Conservation (phyloP, 495 filamentous ascomycete species). For the Lentithecium fluviatile region DNA sequence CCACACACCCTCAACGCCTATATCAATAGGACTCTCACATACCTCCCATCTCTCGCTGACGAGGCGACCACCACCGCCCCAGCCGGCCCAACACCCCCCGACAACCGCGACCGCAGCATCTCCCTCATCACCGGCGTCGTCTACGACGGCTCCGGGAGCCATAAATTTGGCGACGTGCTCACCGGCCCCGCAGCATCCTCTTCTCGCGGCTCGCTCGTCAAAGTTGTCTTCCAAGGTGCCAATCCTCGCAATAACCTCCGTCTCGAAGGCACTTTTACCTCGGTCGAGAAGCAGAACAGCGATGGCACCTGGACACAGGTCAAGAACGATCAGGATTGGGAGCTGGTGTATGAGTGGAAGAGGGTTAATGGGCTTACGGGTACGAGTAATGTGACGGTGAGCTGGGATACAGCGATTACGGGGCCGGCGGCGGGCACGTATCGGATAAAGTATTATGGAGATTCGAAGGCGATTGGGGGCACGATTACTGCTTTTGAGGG, state of each 20-base stretch:
- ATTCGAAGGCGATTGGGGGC: constrained; percentile 70
- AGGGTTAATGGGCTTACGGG: constrained; percentile 69
- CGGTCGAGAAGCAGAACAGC: constrained; percentile 64
- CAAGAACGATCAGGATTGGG: constrained; percentile 76
- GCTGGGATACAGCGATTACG: constrained; percentile 62
- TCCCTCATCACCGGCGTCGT: constrained; percentile 81
- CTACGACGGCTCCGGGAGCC: constrained; percentile 71
- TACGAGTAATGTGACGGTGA: constrained; percentile 73
- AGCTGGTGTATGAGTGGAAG: constrained; percentile 76
- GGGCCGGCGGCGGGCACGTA: constrained; percentile 58
- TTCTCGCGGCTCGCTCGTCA: constrained; percentile 56
- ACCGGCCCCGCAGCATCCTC: constrained; percentile 59
- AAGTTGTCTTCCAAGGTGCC: constrained; percentile 75
- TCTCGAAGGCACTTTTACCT: constrained; percentile 74
- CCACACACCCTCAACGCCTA: constrained; percentile 89
- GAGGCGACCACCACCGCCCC: constrained; percentile 40
- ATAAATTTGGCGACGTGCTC: constrained; percentile 71
- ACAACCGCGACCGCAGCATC: constrained; percentile 76
- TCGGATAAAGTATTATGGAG: constrained; percentile 81
- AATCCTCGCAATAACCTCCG: constrained; percentile 87
- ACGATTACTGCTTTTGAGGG: constrained; percentile 73
- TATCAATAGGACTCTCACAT: constrained; percentile 75
- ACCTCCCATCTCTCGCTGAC: constrained; percentile 65
- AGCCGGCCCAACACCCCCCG: constrained; percentile 67
- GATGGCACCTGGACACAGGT: constrained; percentile 62